Evolutionary conservation across 495 filamentous ascomycete species (phyloP), one percentile per base, ranked within the genome.

Genomic region (Trichocladium antarcticum): DNA sequence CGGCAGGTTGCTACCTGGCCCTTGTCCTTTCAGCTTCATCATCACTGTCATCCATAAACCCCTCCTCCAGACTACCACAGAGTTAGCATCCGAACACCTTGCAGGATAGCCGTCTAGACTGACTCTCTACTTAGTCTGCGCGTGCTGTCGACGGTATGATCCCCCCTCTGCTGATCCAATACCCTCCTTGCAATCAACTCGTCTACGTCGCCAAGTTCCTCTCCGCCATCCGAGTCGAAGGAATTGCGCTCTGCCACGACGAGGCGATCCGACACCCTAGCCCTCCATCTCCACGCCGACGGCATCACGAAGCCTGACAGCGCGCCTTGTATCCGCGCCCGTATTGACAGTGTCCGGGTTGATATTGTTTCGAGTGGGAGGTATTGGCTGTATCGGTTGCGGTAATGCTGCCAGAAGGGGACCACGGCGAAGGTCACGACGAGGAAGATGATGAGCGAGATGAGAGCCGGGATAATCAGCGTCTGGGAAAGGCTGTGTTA

Each of bases 361-460:
- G 81, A 79, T 42, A 88, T 77, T 17, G 74, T 68, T 24, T 83
- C 74, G 27, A 86, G 62, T 0, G 82, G 82, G 9, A 86, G 75
- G 54, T 85, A 86, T 42, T 83, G 77, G 64, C 69, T 70, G 59
- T 90, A 90, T 46, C 85, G 81, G 53, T 74, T 72, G 50, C 80
- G 84, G 64, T 90, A 84, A 41, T 76, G 78, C 24, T 77, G 82
- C 75, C 86, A 84, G 55, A 87, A 67, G 3, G 89, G 89, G 34
- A 89, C 58, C 62, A 90, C 56, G 44, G 85, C 59, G 63, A 83
- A 86, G 44, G 78, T 81, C 40, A 82, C 62, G 38, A 84, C 51
- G 59, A 90, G 66, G 66, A 87, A 95, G 57, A 94, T 70, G 40
- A 78, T 60, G 43, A 88, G 72, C 34, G 87, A 84, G 63, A 92